Conservation (phyloP, 352 stramenopile genomes). For the Blastocystis sp. region DNA sequence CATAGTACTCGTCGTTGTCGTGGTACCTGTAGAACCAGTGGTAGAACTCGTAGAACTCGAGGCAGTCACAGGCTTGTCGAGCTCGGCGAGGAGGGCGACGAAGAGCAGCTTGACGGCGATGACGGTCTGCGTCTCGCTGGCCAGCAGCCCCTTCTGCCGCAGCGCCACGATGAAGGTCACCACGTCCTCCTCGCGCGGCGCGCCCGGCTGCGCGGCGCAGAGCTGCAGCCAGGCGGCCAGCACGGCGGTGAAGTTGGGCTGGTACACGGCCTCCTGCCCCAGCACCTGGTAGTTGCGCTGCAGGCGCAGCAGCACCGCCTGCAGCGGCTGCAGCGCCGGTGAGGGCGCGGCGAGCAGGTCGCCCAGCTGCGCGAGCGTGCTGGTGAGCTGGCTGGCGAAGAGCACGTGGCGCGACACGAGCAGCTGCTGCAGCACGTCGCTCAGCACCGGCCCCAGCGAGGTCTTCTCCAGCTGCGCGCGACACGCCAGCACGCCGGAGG, state of each 20-base stretch:
- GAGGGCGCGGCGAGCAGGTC: neutral
- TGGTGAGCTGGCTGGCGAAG: slow-evolving; percentile 35
- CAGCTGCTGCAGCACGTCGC: slow-evolving; percentile 27
- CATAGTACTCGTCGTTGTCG: too few relatives aligned
- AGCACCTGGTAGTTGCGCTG: slow-evolving; percentile 39
- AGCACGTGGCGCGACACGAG: slow-evolving; percentile 20
- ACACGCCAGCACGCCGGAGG: neutral
- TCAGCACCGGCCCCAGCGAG: neutral
- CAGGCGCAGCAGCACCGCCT: neutral
- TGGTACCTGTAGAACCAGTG: too few relatives aligned
- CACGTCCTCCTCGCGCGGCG: neutral
- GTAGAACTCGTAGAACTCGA: neutral
- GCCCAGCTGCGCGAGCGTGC: neutral
- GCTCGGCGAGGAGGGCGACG: neutral
- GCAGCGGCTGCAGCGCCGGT: neutral
- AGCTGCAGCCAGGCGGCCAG: slow-evolving; percentile 24
- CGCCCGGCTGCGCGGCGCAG: neutral
- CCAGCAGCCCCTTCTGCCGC: slow-evolving; percentile 20
- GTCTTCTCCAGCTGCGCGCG: neutral
- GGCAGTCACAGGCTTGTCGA: neutral
- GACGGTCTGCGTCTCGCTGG: slow-evolving; percentile 46
- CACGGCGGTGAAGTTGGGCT: neutral
- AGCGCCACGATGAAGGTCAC: slow-evolving; percentile 38
- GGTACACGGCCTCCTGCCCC: slow-evolving; percentile 33
- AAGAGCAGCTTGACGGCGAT: slow-evolving; percentile 18